Conservation (phyloP, 148 eudicot genomes). For the Rhododendron ferrugineum region DNA sequence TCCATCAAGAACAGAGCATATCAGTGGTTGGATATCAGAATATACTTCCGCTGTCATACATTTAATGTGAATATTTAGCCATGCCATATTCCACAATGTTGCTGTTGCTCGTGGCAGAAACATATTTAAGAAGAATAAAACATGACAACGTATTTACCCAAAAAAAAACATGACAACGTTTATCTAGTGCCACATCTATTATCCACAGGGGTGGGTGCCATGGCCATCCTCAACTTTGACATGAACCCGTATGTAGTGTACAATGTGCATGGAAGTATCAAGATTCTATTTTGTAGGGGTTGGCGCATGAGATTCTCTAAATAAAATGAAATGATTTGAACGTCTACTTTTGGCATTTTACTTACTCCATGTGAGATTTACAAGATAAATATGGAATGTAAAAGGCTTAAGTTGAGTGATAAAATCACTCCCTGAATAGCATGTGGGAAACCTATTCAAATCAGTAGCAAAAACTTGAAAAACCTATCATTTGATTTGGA, state of each 20-base stretch:
- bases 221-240: not conserved
- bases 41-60: conserved; percentile 44
- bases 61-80: not conserved
- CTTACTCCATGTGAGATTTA: not conserved
- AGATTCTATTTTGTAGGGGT: not conserved
- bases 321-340: not conserved
- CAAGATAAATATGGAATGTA: not conserved
- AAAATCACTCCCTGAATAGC: not conserved
- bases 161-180: not conserved
- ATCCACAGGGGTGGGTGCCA: not conserved
- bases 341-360: not conserved
- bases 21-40: conserved; percentile 55
- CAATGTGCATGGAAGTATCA: not conserved
- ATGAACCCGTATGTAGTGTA: not conserved
- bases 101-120: not conserved
- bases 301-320: not conserved
- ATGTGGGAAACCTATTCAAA: not conserved
- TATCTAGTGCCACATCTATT: conserved; percentile 6
- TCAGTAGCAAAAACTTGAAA: not conserved
- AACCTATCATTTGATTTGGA: not conserved
- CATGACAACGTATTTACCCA: not conserved
- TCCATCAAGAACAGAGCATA: conserved; percentile 71
- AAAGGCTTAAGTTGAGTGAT: not conserved
- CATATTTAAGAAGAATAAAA: not conserved
- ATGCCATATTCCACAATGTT: not conserved